Evolutionary conservation across 768 basidiomycete genomes (phyloP), one percentile per base, ranked within the genome.

Genomic region (Scleroderma bovista): DNA sequence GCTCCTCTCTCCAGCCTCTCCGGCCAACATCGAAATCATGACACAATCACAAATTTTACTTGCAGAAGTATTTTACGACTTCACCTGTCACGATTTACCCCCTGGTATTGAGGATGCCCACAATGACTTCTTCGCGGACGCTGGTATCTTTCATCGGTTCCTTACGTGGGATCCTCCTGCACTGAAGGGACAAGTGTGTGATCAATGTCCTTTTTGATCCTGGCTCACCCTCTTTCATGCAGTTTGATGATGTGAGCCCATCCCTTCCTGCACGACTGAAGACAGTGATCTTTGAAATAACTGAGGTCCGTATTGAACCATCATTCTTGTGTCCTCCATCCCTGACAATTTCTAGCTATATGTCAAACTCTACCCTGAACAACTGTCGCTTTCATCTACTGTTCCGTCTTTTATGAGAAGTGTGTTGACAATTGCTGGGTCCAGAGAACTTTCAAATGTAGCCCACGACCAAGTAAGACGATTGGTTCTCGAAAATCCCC

Each of bases 61-160:
- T 15, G 74, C 88, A 16, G 88, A 94, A 32, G 80, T 98, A 22
- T 98, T 86, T 72, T 87, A 93, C 60, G 96, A 98, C 67, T 80
- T 99, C 55, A 93, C 88, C 2, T 89, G 88, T 57, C 95, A 98
- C 56, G 96, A 99, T 69, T 75, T 98, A 16, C 96, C 94, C 4
- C 92, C 93, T 13, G 86, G 84, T 56, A 84, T 99, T 58, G 96
- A 99, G 64, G 96, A 98, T 60, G 73, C 82, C 23, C 82, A 93
- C 51, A 72, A 77, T 17, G 79, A 86, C 52, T 96, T 95, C 65
- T 96, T 97, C 66, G 83, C 76, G 1, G 70, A 70, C 0, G 70
- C 66, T 3, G 88, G 88, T 2, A 83, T 82, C 72, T 87, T 97
- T 63, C 81, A 91, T 51, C 78, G 77, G 49, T 89, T 96, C 59